Base-by-base conservation (phyloP, 2,329 filamentous ascomycete genomes). In the Exophiala alcalophila region DNA sequence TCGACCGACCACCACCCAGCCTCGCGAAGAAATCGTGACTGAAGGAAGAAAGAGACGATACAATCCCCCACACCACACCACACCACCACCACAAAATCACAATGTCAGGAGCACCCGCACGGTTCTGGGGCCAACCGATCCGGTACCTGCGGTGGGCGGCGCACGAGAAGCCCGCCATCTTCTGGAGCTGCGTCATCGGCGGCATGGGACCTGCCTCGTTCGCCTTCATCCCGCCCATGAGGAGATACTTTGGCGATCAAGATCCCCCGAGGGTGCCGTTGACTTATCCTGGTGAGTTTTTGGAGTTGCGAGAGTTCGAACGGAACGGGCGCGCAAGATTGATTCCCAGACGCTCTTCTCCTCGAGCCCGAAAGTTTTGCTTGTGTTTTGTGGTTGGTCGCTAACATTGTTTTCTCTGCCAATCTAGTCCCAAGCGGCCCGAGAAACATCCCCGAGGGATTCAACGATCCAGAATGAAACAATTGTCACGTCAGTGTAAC, bases 241-340 rank as follows among this genome's bases (percentile, higher is more conserved):
- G 90, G 64, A 69, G 72, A 50, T 73, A 71, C 52, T 66, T 94
- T 44, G 90, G 90, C 57, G 88, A 95, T 63, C 70, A 81, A 57
- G 77, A 81, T 57, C 77, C 84, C 52, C 71, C 78, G 52, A 78
- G 74, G 44, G 81, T 97, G 53, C 92, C 92, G 21, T 70, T 90
- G 66, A 94, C 89, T 63, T 98, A 97, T 74, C 92, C 92, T 48
- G 79, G 91, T 97, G 78, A 65, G 87, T 78, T n/a, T n/a, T n/a
- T n/a, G n/a, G n/a, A n/a, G n/a, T n/a, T n/a, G n/a, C n/a, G n/a
- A n/a, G n/a, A n/a, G n/a, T n/a, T n/a, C n/a, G n/a, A n/a, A n/a
- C n/a, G n/a, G n/a, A n/a, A n/a, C n/a, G n/a, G n/a, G n/a, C n/a
- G n/a, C n/a, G n/a, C n/a, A n/a, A n/a, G n/a, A n/a, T n/a, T n/a